Evolutionary conservation across 2,329 filamentous ascomycete species (phyloP).

Genomic region (Pseudofabraea citricarpa): DNA sequence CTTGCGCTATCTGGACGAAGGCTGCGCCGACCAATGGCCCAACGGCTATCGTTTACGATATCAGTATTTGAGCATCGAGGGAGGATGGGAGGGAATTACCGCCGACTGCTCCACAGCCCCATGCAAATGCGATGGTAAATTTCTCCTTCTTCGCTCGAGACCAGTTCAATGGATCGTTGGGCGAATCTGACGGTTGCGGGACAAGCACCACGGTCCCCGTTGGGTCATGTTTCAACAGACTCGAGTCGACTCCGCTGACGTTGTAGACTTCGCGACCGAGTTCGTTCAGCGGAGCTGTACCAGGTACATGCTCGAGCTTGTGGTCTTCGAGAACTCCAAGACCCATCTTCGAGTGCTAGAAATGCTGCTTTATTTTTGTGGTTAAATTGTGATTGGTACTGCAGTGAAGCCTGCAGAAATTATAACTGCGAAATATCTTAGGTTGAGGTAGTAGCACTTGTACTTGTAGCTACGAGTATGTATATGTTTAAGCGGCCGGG

Average conservation of each 20-base stretch:
- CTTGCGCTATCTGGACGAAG: conserved; percentile 25
- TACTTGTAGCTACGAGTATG: no score
- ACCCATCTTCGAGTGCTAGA: no score
- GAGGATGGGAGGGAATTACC: conserved; percentile 20
- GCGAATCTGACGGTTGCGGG: conserved; percentile 45
- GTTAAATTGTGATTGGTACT: no score
- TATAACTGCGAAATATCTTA: no score
- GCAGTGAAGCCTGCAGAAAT: no score
- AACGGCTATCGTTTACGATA: conserved; percentile 23
- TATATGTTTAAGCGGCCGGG: no score
- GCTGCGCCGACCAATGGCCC: conserved; percentile 34
- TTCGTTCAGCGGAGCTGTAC: conserved; percentile 27
- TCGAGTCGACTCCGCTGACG: conserved; percentile 8
- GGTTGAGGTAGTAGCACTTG: no score
- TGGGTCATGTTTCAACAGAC: conserved; percentile 29
- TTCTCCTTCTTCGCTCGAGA: conserved; percentile 30
- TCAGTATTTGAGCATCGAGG: neutral
- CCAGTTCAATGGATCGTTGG: conserved; percentile 49
- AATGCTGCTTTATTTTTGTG: no score
- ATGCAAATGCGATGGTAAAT: conserved; percentile 34
- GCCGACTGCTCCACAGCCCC: conserved; percentile 35
- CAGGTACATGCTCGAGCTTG: conserved; percentile 19
- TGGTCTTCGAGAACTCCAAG: conserved; percentile 20
- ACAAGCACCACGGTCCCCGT: conserved; percentile 43
- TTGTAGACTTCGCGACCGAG: conserved; percentile 28